phyloP scores from a whole-genome alignment of 805 yeast genomes.

The Debaryomyces castellii region DNA sequence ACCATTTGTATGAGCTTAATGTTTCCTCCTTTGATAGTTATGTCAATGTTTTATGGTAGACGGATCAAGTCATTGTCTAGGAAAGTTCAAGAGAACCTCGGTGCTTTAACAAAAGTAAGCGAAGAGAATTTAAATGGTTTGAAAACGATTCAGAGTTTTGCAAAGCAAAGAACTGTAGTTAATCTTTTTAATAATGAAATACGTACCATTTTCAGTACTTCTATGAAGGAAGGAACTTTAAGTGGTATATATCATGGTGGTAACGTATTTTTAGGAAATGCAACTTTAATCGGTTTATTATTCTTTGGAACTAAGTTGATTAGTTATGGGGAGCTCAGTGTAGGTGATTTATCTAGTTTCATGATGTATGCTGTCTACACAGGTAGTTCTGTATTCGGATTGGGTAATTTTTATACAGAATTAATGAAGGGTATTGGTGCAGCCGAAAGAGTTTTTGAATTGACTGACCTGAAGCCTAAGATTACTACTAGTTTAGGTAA shows the following conservation, averaged over 20 bases:
- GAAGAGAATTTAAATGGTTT: conserved; percentile 88
- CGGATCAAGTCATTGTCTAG: conserved; percentile 72
- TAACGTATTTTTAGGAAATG: conserved; percentile 83
- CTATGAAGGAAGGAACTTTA: conserved; percentile 75
- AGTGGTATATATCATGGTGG: conserved; percentile 75
- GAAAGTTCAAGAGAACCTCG: conserved; percentile 79
- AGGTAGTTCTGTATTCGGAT: conserved; percentile 88
- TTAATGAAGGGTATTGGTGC: conserved; percentile 98
- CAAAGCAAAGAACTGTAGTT: conserved; percentile 79
- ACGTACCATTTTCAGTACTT: conserved; percentile 60
- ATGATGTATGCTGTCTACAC: conserved; percentile 95
- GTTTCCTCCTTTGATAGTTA: conserved; percentile 78
- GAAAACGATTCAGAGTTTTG: conserved; percentile 85
- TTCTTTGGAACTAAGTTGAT: conserved; percentile 84
- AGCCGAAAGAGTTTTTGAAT: conserved; percentile 85
- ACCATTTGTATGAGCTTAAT: conserved; percentile 78
- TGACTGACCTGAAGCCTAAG: conserved; percentile 72
- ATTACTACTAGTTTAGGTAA: conserved; percentile 68
- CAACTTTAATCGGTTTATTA: conserved; percentile 72
- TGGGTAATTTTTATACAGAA: conserved; percentile 89
- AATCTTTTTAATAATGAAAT: conserved; percentile 73
- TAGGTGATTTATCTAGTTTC: conserved; percentile 89
- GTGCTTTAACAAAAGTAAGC: conserved; percentile 81
- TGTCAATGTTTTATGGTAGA: conserved; percentile 82
- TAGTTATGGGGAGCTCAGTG: conserved; percentile 66